Percentiles rank a stretch among this genome's conserved stretches.
Evolutionary conservation across 306 rosid species (phyloP).

Genomic region (Vigna hirtella): DNA sequence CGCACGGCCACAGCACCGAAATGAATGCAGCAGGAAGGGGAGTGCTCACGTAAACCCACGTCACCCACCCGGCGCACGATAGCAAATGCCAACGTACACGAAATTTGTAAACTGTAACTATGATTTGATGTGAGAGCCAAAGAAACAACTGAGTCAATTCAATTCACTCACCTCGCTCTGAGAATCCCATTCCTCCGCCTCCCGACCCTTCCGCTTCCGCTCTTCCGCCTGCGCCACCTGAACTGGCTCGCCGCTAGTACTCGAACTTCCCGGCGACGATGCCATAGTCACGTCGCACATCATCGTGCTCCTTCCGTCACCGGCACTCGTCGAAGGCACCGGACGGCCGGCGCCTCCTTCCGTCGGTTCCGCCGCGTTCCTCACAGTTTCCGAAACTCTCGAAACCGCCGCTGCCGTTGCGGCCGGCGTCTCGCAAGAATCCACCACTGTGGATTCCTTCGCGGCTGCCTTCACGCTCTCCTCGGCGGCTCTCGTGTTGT

Average conservation of each 20-base stretch:
- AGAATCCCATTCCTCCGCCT: constrained; percentile 58
- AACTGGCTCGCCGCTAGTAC: constrained; percentile 59
- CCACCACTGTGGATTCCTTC: constrained; percentile 62
- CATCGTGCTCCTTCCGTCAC: constrained; percentile 47
- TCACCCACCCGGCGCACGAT: constrained; percentile 47
- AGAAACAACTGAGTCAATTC: not conserved
- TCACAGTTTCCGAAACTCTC: constrained; percentile 42
- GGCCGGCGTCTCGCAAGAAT: constrained; percentile 63
- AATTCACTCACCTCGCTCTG: constrained; percentile 72
- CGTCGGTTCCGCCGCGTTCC: constrained; percentile 35
- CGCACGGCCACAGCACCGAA: constrained; percentile 1
- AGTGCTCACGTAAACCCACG: constrained; percentile 47
- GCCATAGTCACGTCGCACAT: constrained; percentile 56
- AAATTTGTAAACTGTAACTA: constrained; percentile 16
- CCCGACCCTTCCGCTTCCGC: constrained; percentile 72
- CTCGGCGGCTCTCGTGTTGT: constrained; percentile 39
- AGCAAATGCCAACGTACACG: constrained; percentile 32
- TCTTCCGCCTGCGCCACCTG: constrained; percentile 48
- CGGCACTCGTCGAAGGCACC: constrained; percentile 38
- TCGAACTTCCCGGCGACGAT: constrained; percentile 67
- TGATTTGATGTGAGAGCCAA: not conserved
- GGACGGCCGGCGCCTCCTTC: constrained; percentile 36
- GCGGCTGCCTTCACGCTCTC: constrained; percentile 45
- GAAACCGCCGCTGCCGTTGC: constrained; percentile 44
- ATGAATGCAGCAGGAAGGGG: not conserved